Conservation (phyloP, 73 alveolate genomes). For the Symbiodinium pilosum region DNA sequence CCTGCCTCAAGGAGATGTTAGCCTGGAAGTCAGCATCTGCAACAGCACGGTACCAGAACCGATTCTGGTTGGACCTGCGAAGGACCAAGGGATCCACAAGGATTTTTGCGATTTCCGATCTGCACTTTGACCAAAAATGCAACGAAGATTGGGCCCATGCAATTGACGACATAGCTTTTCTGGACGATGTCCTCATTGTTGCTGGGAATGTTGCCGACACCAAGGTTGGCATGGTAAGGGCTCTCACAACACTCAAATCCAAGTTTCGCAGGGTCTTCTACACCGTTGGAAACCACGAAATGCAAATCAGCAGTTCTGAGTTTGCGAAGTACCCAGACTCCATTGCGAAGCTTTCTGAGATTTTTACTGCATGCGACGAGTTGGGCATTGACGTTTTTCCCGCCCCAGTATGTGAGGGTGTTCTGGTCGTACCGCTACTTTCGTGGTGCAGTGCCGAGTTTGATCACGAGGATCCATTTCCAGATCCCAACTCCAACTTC, state of each 20-base stretch:
- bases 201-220: conserved; percentile 91
- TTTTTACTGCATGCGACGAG: conserved; percentile 68
- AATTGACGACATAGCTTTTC: conserved; percentile 74
- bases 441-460: conserved; percentile 91
- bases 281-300: conserved; percentile 86
- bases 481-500: conserved; percentile 75
- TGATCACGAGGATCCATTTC: conserved; percentile 88
- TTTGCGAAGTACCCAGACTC: conserved; percentile 60
- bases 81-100: conserved; percentile 40
- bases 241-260: conserved; percentile 66
- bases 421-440: conserved; percentile 39
- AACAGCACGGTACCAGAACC: conserved; percentile 49
- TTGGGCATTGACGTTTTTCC: conserved; percentile 86
- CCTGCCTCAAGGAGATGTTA: conserved; percentile 73
- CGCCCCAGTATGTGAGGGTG: conserved; percentile 86
- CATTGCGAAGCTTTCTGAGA: conserved; percentile 37
- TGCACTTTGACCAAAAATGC: conserved; percentile 65
- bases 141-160: conserved; percentile 87
- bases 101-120: conserved; percentile 70
- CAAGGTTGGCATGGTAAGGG: conserved; percentile 63
- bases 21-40: conserved; percentile 86
- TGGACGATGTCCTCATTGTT: conserved; percentile 90
- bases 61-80: conserved; percentile 55
- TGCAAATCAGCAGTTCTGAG: conserved; percentile 62
- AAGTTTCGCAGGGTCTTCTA: conserved; percentile 82